These are phyloP conservation scores for Aspergillus sp. DNA, from an alignment of 2,329 filamentous ascomycete genomes.

Conservation along the genomic window DNA sequence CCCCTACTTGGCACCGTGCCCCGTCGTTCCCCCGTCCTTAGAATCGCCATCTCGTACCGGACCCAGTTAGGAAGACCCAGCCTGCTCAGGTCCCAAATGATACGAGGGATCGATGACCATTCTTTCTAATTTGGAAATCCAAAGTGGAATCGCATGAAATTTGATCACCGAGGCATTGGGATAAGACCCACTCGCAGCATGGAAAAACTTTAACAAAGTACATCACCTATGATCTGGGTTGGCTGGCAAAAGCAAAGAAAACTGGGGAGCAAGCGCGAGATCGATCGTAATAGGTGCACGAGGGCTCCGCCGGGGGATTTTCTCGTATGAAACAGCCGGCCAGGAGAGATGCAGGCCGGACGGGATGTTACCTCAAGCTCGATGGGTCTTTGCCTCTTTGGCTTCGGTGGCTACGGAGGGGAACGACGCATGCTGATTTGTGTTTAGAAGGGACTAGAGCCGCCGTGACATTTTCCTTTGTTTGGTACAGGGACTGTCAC, in stretches of 20 bases:
- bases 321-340: background rate
- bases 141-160: background rate
- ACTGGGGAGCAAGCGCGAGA: background rate
- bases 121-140: background rate
- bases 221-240: background rate
- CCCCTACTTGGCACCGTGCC: background rate
- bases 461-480: background rate
- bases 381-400: background rate
- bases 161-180: background rate
- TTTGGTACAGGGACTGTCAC: background rate
- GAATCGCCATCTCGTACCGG: background rate
- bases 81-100: background rate
- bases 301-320: background rate
- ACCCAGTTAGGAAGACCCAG: background rate
- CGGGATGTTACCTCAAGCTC: background rate
- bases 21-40: background rate
- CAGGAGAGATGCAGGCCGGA: background rate
- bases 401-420: background rate
- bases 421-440: background rate
- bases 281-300: background rate
- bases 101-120: background rate
- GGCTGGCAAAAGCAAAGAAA: background rate
- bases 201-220: background rate
- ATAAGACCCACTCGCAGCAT: background rate
- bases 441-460: background rate